Conservation (phyloP, 306 rosid genomes). For the Cicer arietinum region DNA sequence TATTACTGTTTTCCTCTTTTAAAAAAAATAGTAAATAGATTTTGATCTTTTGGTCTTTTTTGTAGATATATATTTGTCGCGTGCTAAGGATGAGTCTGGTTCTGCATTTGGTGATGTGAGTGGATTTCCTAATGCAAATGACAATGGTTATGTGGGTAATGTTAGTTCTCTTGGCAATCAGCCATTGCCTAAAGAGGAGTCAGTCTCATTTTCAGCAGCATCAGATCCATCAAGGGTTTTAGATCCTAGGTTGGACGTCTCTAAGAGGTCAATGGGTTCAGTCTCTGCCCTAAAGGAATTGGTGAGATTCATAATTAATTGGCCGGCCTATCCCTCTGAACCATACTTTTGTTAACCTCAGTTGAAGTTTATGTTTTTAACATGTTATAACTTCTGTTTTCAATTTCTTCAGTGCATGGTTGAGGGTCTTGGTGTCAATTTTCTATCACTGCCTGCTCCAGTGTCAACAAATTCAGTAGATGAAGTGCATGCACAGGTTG, state of each 20-base stretch:
- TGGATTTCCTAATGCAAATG: slow-evolving; percentile 61
- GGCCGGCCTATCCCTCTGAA: neutral
- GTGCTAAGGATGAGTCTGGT: slow-evolving; percentile 67
- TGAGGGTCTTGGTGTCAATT: slow-evolving; percentile 79
- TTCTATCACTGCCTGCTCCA: slow-evolving; percentile 62
- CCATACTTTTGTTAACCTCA: neutral
- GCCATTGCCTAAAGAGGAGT: slow-evolving; percentile 65
- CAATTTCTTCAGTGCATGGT: slow-evolving; percentile 69
- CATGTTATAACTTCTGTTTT: slow-evolving; percentile 42
- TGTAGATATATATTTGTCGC: slow-evolving; percentile 76
- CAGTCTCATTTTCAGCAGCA: slow-evolving; percentile 59
- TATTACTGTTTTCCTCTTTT: neutral
- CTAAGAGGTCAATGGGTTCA: slow-evolving; percentile 65
- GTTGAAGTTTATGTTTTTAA: slow-evolving; percentile 33
- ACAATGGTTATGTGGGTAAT: slow-evolving; percentile 60
- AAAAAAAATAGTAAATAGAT: slow-evolving; percentile 9
- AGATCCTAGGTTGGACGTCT: slow-evolving; percentile 70
- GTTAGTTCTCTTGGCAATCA: slow-evolving; percentile 59
- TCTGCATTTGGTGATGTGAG: slow-evolving; percentile 61
- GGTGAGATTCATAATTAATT: slow-evolving; percentile 52
- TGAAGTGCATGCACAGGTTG: slow-evolving; percentile 91
- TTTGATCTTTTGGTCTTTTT: slow-evolving; percentile 27
- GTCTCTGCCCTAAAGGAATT: slow-evolving; percentile 78
- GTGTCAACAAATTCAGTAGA: slow-evolving; percentile 62
- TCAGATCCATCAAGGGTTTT: slow-evolving; percentile 65